phyloP scores from a whole-genome alignment of 75 land plant species.

The Gnetum montanum region DNA sequence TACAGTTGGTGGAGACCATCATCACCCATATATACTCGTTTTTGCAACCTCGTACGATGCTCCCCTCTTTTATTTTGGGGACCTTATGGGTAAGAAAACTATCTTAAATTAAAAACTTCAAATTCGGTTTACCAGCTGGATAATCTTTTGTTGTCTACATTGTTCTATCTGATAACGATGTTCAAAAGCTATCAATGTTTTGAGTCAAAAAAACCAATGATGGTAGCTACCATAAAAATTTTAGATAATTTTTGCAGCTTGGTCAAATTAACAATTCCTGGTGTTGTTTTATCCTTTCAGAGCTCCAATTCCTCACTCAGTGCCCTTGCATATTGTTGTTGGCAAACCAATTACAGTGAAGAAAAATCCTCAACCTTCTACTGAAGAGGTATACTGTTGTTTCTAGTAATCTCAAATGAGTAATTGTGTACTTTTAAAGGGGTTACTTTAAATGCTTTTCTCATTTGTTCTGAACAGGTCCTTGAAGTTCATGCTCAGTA shows the following conservation, averaged over 20 bases:
- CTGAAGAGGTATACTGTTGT: slow-evolving; percentile 50
- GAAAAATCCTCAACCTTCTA: slow-evolving; percentile 51
- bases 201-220: no score
- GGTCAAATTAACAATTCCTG: no score
- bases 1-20: slow-evolving; percentile 74
- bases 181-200: no score
- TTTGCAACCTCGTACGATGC: slow-evolving; percentile 51
- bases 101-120: no score
- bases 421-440: not conserved
- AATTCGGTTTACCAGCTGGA: no score
- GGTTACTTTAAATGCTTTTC: not conserved
- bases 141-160: no score
- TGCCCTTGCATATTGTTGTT: slow-evolving; percentile 68
- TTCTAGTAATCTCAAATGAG: not conserved
- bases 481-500: slow-evolving; percentile 46
- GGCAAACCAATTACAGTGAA: slow-evolving; percentile 70
- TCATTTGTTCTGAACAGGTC: slow-evolving; percentile 26
- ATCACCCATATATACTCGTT: slow-evolving; percentile 40
- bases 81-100: slow-evolving; percentile 64
- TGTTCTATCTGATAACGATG: no score
- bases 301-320: slow-evolving; percentile 54
- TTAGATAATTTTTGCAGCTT: no score
- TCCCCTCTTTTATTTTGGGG: slow-evolving; percentile 92
- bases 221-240: no score
- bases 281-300: slow-evolving; percentile 29